phyloP scores from a whole-genome alignment of 2,329 filamentous ascomycete species.

The Capronia coronata region DNA sequence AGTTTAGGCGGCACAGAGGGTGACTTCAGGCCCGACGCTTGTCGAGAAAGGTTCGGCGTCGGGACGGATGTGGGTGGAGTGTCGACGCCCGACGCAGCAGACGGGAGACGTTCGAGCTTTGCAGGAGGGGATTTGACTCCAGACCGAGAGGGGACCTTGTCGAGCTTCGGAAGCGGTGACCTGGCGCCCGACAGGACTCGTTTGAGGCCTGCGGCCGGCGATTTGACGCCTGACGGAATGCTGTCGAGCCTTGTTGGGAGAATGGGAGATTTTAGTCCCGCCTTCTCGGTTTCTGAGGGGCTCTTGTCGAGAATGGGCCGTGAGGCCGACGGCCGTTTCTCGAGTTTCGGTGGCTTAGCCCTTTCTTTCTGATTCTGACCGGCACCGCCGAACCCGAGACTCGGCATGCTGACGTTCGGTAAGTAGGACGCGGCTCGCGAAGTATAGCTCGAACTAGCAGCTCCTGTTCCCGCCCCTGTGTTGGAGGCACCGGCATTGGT shows the following conservation, averaged over 20 bases:
- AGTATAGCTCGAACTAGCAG: no score
- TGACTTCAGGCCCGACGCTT: constrained; percentile 9
- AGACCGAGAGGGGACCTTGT: background rate
- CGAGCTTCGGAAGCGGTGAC: no score
- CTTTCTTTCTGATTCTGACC: constrained; percentile 5
- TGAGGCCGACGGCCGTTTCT: constrained; percentile 7
- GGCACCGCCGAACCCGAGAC: constrained; percentile 10
- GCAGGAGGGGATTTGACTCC: constrained; percentile 13
- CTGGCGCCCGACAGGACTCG: constrained; percentile 4
- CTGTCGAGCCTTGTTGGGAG: no score
- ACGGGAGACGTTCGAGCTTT: constrained; percentile 9
- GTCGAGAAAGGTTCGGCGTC: constrained; percentile 7
- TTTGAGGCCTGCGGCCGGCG: constrained; percentile 11
- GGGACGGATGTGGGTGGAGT: constrained; percentile 16
- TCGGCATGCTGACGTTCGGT: constrained; percentile 13
- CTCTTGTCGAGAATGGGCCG: background rate
- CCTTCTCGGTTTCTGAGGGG: background rate
- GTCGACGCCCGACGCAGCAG: constrained; percentile 2
- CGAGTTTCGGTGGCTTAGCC: constrained; percentile 15
- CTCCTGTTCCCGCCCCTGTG: constrained; percentile 8
- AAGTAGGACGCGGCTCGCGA: constrained; percentile 23
- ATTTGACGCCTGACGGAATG: constrained; percentile 8
- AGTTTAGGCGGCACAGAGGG: constrained; percentile 15
- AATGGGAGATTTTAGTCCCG: background rate
- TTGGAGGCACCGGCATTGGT: background rate